Percentiles rank a stretch among this genome's conserved stretches.
Conservation (phyloP, 1,284 basidiomycete genomes). For the Trichosporon inkin region DNA sequence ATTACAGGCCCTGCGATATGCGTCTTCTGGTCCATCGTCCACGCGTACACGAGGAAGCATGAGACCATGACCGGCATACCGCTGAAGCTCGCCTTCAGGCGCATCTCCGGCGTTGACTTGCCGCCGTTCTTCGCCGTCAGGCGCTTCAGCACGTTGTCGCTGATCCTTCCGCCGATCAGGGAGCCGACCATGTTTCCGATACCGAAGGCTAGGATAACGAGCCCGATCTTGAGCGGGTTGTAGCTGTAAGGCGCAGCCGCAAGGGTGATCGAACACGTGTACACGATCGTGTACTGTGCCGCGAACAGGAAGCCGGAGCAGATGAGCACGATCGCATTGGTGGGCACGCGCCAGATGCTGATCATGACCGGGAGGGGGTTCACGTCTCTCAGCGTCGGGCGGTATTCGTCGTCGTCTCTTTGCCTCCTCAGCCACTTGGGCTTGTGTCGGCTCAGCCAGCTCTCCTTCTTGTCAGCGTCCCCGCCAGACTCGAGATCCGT, state of each 20-base stretch:
- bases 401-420: constrained; percentile 50
- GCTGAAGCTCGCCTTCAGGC: constrained; percentile 61
- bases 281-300: constrained; percentile 62
- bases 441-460: not conserved
- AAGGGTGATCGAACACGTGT: constrained; percentile 65
- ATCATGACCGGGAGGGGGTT: constrained; percentile 65
- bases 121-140: constrained; percentile 62
- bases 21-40: constrained; percentile 62
- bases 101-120: constrained; percentile 67
- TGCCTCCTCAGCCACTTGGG: not conserved
- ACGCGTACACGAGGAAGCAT: constrained; percentile 66
- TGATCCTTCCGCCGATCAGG: constrained; percentile 70
- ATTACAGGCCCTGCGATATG: constrained; percentile 60
- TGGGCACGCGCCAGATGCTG: constrained; percentile 58
- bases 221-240: constrained; percentile 65
- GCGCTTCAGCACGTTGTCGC: constrained; percentile 61
- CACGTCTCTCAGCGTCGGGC: constrained; percentile 63
- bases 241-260: constrained; percentile 60
- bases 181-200: constrained; percentile 65
- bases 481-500: not conserved
- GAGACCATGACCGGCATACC: constrained; percentile 47
- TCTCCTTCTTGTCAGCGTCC: not conserved
- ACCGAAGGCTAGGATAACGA: constrained; percentile 71
- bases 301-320: constrained; percentile 68
- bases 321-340: constrained; percentile 64